phyloP scores from a whole-genome alignment of 257 asterid species.

The Solanum pinnatisectum region DNA sequence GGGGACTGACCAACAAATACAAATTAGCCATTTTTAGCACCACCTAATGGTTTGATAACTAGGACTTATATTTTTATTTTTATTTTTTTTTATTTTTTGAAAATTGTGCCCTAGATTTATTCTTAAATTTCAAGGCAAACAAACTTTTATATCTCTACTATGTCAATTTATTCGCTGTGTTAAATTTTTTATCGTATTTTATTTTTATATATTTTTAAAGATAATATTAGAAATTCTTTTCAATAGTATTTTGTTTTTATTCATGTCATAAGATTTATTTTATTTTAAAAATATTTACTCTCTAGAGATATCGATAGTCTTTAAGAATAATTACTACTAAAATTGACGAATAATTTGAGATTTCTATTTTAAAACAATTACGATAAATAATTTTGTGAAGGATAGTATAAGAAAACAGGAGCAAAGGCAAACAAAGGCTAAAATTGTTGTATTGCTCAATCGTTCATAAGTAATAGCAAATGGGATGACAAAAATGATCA shows the following conservation, averaged over 20 bases:
- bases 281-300: too few species aligned
- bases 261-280: neutral
- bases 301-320: too few species aligned
- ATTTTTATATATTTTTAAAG: too few species aligned
- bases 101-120: neutral
- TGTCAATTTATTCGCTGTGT: neutral
- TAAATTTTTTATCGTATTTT: neutral
- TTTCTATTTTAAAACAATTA: neutral
- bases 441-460: too few species aligned
- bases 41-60: neutral
- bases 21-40: neutral
- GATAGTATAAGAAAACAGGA: too few species aligned
- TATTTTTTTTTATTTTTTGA: neutral
- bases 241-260: neutral
- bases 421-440: too few species aligned
- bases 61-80: neutral
- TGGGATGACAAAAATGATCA: too few species aligned
- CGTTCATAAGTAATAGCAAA: too few species aligned
- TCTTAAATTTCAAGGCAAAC: neutral
- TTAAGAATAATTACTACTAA: too few species aligned
- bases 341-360: neutral
- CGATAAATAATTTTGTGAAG: too few species aligned
- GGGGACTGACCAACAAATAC: neutral
- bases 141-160: too few species aligned
- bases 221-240: too few species aligned